Evolutionary conservation across 2,329 filamentous ascomycete species (phyloP), one percentile per base, ranked within the genome.

Genomic region (Ceratocystis alfenasii): DNA sequence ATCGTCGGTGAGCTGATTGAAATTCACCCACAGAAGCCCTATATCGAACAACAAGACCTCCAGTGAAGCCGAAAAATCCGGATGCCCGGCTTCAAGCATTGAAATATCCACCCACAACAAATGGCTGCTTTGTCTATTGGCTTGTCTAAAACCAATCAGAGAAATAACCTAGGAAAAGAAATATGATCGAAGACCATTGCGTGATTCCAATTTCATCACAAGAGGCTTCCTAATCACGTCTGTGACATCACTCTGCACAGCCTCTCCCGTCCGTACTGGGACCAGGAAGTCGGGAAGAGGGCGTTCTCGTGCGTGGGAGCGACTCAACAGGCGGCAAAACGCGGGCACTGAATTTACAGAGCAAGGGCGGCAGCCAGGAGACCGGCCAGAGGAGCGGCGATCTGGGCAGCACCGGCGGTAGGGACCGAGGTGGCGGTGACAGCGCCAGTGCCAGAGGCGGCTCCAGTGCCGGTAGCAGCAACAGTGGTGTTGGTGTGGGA

Each of bases 341-440:
- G 22, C 44, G 2, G 46, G 25, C 61, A n/a, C 2, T 48, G 46
- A 12, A 65, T 67, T 65, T 67, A 67, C 66, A 67, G 66, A 44
- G 66, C 66, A 22, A 67, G 66, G 48, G 66, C 66, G 46, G 66
- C 66, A 33, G 65, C 57, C 44, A 67, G 63, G 36, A 67, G 66
- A 61, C 66, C 66, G 50, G 66, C 66, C 63, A 67, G 63, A 48
- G 66, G 66, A 53, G 66, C 66, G n/a, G 50, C 66, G 57, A 67
- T 15, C 63, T 67, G 63, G 48, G 66, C 66, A 20, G 66, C 66
- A 67, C 66, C 66, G 45, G 66, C 66, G 25, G 66, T 67, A 30
- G 66, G 66, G 63, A 67, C 66, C 45, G 66, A 67, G 63, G 66
- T 63, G 50, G 66, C 28, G 17, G 57, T 41, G 59, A 63, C 12